Percentiles rank a stretch among this genome's conserved stretches.
These are phyloP conservation scores for Ligustrum vulgare DNA, from an alignment of 257 asterid genomes.

Conservation along the genomic window DNA sequence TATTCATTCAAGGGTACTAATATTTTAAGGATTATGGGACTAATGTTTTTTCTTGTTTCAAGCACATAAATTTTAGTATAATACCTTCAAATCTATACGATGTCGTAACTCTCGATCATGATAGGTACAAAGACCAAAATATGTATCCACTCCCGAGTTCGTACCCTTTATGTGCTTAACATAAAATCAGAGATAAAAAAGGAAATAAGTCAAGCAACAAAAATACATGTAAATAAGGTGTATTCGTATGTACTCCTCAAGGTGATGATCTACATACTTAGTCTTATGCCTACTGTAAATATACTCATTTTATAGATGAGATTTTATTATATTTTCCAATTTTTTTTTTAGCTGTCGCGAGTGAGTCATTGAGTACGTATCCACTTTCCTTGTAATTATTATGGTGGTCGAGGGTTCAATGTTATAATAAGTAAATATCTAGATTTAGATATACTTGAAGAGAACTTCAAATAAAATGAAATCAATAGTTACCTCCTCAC, in stretches of 20 bases:
- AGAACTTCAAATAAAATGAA: slow-evolving; percentile 11
- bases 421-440: not conserved
- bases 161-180: slow-evolving; percentile 51
- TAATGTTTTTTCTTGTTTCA: not conserved
- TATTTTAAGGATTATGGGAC: slow-evolving; percentile 4
- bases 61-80: not conserved
- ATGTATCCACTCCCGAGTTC: slow-evolving; percentile 90
- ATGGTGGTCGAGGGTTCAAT: not conserved
- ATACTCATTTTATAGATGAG: not conserved
- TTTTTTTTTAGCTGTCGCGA: not conserved
- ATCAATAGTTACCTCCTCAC: slow-evolving; percentile 68
- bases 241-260: not conserved
- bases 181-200: slow-evolving; percentile 12
- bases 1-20: not conserved
- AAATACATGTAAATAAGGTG: not conserved
- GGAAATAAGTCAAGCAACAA: slow-evolving; percentile 15
- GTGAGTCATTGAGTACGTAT: not conserved
- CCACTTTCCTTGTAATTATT: not conserved
- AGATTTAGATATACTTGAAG: not conserved
- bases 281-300: not conserved
- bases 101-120: slow-evolving; percentile 83
- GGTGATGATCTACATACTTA: not conserved
- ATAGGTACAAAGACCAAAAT: slow-evolving; percentile 90
- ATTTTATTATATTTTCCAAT: not conserved
- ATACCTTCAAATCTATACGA: slow-evolving; percentile 90